Percentiles rank a stretch among this genome's conserved stretches.
phyloP scores from a whole-genome alignment of 306 rosid genomes.

The Parietaria judaica region DNA sequence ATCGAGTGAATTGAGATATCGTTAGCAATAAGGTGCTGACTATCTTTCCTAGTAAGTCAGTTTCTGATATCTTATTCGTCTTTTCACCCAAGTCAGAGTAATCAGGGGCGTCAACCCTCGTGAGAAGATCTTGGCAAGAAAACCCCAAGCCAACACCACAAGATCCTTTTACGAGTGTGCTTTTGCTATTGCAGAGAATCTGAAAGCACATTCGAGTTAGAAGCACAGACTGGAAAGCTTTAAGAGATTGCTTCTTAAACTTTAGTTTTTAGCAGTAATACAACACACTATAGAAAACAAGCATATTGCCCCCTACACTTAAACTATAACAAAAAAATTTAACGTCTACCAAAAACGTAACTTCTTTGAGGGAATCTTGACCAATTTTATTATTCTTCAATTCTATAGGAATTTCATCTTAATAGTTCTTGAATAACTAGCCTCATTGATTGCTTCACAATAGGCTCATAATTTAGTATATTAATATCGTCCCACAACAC shows the following conservation, averaged over 20 bases:
- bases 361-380: no score
- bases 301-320: no score
- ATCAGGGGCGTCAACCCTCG: constrained; percentile 53
- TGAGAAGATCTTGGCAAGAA: constrained; percentile 80
- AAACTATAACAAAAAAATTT: no score
- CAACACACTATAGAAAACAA: no score
- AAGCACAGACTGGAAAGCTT: constrained; percentile 16
- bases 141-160: constrained; percentile 95
- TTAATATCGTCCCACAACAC: no score
- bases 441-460: no score
- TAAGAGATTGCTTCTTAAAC: not conserved
- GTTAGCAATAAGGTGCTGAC: constrained; percentile 43
- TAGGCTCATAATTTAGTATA: not conserved
- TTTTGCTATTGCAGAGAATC: constrained; percentile 66
- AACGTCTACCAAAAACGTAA: no score
- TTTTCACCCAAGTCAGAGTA: constrained; percentile 37
- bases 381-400: no score
- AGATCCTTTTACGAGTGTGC: constrained; percentile 86
- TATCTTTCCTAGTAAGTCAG: constrained; percentile 52
- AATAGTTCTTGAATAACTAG: no score
- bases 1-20: constrained; percentile 46
- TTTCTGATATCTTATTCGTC: constrained; percentile 41
- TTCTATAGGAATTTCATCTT: no score
- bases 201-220: constrained; percentile 29
- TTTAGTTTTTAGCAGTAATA: not conserved